Evolutionary conservation across 192 early-diverging fungal species (phyloP).

Genomic region (Thoreauomyces humboldtii): DNA sequence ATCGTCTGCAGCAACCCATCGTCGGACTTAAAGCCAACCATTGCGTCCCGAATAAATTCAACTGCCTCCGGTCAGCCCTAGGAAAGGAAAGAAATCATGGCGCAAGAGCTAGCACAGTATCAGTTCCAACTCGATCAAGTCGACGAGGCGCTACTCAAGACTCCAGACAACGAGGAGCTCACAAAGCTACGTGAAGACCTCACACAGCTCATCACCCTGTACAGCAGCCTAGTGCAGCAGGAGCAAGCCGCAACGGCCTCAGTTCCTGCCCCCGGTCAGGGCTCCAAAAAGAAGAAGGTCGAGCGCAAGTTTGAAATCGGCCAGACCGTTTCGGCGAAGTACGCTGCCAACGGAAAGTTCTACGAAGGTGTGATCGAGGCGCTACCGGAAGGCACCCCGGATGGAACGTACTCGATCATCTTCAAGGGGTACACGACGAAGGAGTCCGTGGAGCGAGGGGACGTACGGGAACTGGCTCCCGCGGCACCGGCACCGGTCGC

Average conservation of each 20-base stretch:
- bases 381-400: constrained; percentile 49
- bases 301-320: constrained; percentile 25
- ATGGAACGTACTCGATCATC: constrained; percentile 6
- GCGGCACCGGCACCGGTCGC: constrained; percentile 41
- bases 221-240: constrained; percentile 11
- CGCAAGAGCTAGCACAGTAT: constrained; percentile 55
- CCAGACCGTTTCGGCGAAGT: constrained; percentile 64
- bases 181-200: constrained; percentile 64
- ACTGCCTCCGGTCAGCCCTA: constrained; percentile 24
- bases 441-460: constrained; percentile 15
- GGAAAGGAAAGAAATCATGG: too few relatives aligned
- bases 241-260: not conserved
- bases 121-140: constrained; percentile 71
- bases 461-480: constrained; percentile 13
- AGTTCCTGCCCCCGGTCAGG: not conserved
- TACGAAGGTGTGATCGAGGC: constrained; percentile 64
- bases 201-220: constrained; percentile 65
- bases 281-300: constrained; percentile 12
- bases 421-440: constrained; percentile 15
- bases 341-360: constrained; percentile 62
- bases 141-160: constrained; percentile 62
- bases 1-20: too few relatives aligned
- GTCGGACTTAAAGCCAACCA: too few relatives aligned
- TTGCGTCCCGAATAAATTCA: too few relatives aligned
- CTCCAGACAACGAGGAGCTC: constrained; percentile 70